These are phyloP conservation scores for Xerocomus brunneocitrinus DNA, from an alignment of 768 basidiomycete genomes.

Conservation along the genomic window DNA sequence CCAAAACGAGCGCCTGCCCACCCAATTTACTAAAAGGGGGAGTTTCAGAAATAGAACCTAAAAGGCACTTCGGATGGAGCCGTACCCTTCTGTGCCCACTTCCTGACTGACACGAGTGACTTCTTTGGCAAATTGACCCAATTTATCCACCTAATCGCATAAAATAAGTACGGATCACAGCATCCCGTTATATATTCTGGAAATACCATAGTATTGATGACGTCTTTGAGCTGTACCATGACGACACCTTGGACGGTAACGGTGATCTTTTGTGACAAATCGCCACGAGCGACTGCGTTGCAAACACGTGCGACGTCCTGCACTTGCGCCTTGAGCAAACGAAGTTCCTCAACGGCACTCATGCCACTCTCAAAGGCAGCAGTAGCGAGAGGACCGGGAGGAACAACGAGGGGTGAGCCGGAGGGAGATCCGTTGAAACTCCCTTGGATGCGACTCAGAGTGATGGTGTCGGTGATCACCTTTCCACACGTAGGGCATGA, in stretches of 20 bases:
- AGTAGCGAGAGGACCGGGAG: constrained; percentile 51
- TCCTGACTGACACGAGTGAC: constrained; percentile 83
- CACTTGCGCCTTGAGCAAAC: constrained; percentile 77
- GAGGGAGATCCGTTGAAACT: constrained; percentile 27
- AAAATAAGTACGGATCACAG: constrained; percentile 10
- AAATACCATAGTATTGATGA: constrained; percentile 63
- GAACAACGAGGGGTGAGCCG: constrained; percentile 42
- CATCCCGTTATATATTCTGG: not conserved
- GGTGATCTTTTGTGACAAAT: constrained; percentile 73
- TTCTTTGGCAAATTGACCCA: constrained; percentile 87
- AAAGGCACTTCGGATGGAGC: constrained; percentile 12
- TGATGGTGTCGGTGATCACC: constrained; percentile 41
- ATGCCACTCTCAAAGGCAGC: constrained; percentile 57
- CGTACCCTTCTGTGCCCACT: constrained; percentile 75
- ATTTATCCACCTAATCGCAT: constrained; percentile 49
- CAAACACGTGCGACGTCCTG: constrained; percentile 78
- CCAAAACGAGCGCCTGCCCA: constrained; percentile 79
- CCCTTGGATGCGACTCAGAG: constrained; percentile 29
- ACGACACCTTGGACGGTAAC: constrained; percentile 74
- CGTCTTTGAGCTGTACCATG: constrained; percentile 78
- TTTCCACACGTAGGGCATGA: constrained; percentile 56
- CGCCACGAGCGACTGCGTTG: constrained; percentile 73
- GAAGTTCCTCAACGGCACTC: constrained; percentile 73
- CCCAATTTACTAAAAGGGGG: constrained; percentile 57
- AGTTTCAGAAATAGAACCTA: constrained; percentile 14